These are phyloP conservation scores for Mortierella hygrophila DNA, from an alignment of 192 early-diverging fungal species.

Conservation along the genomic window DNA sequence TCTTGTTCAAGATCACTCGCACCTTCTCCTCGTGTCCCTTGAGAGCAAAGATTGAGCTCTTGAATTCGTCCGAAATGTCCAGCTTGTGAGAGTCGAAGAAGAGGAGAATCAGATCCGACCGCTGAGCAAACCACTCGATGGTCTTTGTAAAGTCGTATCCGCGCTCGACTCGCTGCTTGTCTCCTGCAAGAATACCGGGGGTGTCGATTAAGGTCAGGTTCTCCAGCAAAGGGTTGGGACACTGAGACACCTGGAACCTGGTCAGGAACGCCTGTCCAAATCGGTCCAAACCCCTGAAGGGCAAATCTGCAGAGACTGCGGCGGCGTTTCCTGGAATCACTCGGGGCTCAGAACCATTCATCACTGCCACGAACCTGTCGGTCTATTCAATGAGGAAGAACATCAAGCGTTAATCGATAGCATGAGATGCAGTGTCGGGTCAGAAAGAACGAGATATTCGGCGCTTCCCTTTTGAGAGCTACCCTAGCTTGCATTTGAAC, in stretches of 20 bases:
- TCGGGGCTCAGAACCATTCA: conserved; percentile 70
- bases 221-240: conserved; percentile 77
- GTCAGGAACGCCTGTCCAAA: conserved; percentile 87
- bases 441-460: background rate
- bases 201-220: conserved; percentile 92
- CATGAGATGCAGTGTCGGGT: background rate
- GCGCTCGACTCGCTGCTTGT: conserved; percentile 86
- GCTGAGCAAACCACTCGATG: conserved; percentile 90
- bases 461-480: background rate
- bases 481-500: background rate
- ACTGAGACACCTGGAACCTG: conserved; percentile 89
- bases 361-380: conserved; percentile 91
- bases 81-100: conserved; percentile 93
- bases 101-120: conserved; percentile 85
- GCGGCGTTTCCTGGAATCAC: conserved; percentile 91
- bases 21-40: conserved; percentile 91
- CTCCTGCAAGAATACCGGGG: conserved; percentile 89
- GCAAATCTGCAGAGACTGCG: conserved; percentile 84
- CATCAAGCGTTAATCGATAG: conserved; percentile 2
- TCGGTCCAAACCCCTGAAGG: conserved; percentile 82
- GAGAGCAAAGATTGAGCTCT: conserved; percentile 79
- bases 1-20: conserved; percentile 89
- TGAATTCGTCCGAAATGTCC: conserved; percentile 93
- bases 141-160: conserved; percentile 87
- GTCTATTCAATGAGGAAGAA: conserved; percentile 60